Evolutionary conservation across 805 yeast genomes (phyloP).

Genomic region (Myxozyma neotropica): DNA sequence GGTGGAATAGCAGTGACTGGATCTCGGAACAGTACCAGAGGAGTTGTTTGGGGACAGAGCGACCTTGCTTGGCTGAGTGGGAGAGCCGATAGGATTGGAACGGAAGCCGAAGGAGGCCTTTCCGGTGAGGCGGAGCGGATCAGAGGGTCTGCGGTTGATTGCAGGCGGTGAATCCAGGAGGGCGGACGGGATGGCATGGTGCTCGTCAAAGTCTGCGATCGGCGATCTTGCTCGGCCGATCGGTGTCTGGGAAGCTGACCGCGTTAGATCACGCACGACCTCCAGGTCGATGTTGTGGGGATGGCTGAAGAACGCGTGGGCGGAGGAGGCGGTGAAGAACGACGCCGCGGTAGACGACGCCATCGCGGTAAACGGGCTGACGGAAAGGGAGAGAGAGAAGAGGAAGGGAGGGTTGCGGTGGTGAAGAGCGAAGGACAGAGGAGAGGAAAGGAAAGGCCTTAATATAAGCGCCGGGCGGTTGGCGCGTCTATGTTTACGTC

Average conservation of each 20-base stretch:
- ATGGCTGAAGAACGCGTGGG: background rate
- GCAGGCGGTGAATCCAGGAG: conserved; percentile 33
- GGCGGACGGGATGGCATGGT: conserved; percentile 31
- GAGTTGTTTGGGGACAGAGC: too few relatives aligned
- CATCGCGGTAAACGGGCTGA: background rate
- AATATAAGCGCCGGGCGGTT: background rate
- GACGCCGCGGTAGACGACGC: background rate
- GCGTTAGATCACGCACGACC: background rate
- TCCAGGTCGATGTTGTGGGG: background rate
- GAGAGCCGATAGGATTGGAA: background rate
- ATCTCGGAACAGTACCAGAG: too few relatives aligned
- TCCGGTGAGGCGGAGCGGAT: conserved; percentile 8
- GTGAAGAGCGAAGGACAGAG: background rate
- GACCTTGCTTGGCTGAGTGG: too few relatives aligned
- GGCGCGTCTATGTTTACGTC: too few relatives aligned
- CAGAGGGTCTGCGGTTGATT: conserved; percentile 1
- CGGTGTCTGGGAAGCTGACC: background rate
- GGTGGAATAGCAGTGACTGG: too few relatives aligned
- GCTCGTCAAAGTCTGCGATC: conserved; percentile 29
- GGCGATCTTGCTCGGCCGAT: conserved; percentile 4
- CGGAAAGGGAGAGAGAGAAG: background rate
- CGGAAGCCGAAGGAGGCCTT: background rate
- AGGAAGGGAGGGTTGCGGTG: background rate
- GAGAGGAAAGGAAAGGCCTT: background rate
- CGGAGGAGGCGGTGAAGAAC: background rate